Conservation (phyloP, 106 monocot species). For the Platanthera zijinensis region DNA sequence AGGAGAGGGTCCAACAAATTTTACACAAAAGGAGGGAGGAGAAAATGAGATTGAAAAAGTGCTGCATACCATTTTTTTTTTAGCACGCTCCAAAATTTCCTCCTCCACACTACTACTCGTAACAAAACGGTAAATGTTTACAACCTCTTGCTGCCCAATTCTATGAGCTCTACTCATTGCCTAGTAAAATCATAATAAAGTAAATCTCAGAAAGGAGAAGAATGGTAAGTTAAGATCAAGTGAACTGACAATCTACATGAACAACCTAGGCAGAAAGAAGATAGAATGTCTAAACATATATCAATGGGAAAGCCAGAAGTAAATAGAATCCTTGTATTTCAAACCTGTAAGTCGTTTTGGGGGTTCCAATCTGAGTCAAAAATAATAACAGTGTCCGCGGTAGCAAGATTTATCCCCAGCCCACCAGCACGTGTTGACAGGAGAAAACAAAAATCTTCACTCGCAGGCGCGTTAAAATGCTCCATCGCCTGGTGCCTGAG, state of each 20-base stretch:
- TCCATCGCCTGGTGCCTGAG: constrained; percentile 99
- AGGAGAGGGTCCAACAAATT: background rate
- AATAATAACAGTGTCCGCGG: constrained; percentile 98
- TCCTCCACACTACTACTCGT: constrained; percentile 99
- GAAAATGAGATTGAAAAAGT: background rate
- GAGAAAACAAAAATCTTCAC: constrained; percentile 99
- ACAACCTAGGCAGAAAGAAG: background rate
- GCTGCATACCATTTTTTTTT: constrained; percentile 89
- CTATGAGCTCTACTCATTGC: constrained; percentile 99
- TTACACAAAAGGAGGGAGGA: background rate
- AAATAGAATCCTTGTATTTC: constrained; percentile 6
- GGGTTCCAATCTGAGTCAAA: constrained; percentile 99
- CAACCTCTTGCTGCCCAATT: constrained; percentile 97
- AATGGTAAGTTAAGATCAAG: background rate
- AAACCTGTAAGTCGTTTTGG: constrained; percentile 98
- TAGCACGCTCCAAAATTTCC: constrained; percentile 97
- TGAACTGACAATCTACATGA: background rate
- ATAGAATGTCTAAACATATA: background rate
- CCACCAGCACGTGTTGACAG: constrained; percentile 99
- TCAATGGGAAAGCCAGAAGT: background rate
- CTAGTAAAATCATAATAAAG: constrained; percentile 26
- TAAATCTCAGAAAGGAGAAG: background rate
- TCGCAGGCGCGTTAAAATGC: constrained; percentile 97
- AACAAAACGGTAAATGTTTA: constrained; percentile 97
- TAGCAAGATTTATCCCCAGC: constrained; percentile 97